These are phyloP conservation scores for Thinopyrum obtusiflorum DNA, from an alignment of 202 grass and related monocot species.

Conservation along the genomic window DNA sequence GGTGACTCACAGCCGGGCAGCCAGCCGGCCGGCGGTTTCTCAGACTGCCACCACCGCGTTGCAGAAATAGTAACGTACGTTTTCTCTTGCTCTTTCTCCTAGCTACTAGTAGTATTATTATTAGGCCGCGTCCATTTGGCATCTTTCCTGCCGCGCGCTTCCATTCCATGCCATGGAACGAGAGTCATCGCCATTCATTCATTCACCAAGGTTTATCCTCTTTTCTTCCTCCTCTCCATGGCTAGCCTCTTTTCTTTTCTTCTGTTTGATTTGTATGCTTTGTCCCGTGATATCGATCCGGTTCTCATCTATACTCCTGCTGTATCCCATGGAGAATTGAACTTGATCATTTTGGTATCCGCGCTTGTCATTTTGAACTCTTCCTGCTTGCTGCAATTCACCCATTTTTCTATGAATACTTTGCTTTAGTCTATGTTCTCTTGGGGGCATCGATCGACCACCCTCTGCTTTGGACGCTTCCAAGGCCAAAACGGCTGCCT, in stretches of 20 bases:
- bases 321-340: not conserved
- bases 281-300: not conserved
- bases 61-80: not conserved
- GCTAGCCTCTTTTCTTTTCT: not conserved
- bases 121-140: slow-evolving; percentile 6
- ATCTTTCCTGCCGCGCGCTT: not conserved
- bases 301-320: not conserved
- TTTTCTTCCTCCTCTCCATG: not conserved
- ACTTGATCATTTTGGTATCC: not conserved
- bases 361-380: not conserved
- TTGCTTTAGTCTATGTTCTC: not conserved
- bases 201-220: not conserved
- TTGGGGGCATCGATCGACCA: not conserved
- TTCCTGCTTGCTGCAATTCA: not conserved
- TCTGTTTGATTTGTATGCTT: not conserved
- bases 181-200: not conserved
- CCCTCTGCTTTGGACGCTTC: slow-evolving; percentile 23
- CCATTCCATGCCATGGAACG: not conserved
- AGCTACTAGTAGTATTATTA: not conserved
- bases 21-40: not conserved
- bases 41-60: not conserved
- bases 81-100: not conserved
- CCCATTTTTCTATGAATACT: not conserved
- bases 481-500: slow-evolving; percentile 8
- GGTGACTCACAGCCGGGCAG: not conserved